Conservation (phyloP, 306 rosid genomes). For the Sophora flavescens region DNA sequence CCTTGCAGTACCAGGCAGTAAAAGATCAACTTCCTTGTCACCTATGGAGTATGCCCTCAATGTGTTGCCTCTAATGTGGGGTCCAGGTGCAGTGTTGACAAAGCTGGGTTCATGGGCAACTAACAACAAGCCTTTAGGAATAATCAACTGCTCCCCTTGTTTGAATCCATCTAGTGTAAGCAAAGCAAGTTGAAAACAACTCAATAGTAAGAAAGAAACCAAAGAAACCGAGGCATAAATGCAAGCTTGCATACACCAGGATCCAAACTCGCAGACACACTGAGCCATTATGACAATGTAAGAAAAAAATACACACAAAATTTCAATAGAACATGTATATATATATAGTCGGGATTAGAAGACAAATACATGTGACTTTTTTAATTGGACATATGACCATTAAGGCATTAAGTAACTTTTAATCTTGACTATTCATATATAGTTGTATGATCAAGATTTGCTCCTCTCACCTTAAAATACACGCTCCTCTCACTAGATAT, state of each 20-base stretch:
- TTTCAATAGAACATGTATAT: too few species aligned
- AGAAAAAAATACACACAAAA: not conserved
- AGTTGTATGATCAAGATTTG: too few species aligned
- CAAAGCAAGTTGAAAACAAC: constrained; percentile 20
- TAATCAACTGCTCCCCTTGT: constrained; percentile 58
- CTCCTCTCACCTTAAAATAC: too few species aligned
- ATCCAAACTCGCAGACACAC: not conserved
- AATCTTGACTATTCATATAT: too few species aligned
- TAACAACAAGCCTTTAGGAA: constrained; percentile 71
- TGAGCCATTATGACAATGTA: not conserved
- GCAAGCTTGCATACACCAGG: not conserved
- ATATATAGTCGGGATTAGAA: too few species aligned
- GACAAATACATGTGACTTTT: too few species aligned
- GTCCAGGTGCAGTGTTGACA: constrained; percentile 81
- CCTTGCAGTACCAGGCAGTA: constrained; percentile 97
- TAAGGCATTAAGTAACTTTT: too few species aligned
- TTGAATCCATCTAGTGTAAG: constrained; percentile 58
- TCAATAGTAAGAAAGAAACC: constrained; percentile 18
- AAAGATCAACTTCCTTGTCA: constrained; percentile 88
- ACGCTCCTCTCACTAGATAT: too few species aligned
- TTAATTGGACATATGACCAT: too few species aligned
- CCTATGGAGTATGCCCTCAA: constrained; percentile 90
- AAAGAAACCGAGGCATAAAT: constrained; percentile 13
- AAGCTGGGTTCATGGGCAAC: constrained; percentile 90
- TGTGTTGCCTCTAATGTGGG: constrained; percentile 89